Base-by-base conservation (phyloP, 2,329 filamentous ascomycete genomes). In the Drechslera avenae region DNA sequence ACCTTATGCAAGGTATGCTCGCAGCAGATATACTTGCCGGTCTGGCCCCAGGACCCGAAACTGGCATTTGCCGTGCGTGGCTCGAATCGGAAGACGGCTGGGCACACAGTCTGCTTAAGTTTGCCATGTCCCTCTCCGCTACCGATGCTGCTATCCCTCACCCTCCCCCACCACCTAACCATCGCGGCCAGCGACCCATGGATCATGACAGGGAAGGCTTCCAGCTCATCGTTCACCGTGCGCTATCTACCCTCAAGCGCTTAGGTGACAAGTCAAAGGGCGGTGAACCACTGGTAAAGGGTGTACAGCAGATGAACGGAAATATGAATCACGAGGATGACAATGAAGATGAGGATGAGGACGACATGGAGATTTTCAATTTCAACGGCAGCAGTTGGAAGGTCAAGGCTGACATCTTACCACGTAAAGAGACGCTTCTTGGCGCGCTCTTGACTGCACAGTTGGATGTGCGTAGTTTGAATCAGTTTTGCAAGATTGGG, bases 1-100 rank as follows among this genome's bases (percentile, higher is more conserved):
- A 91, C 64, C 77, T 99, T 9, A 94, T 96, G 82, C 94, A 99
- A 75, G 92, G 91, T 1, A 84, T 97, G 63, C 80, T 97, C 5
- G 89, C 91, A 1, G 92, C 91, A 0, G 92, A 97, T 61, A 95
- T 97, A 43, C 77, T 97, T 3, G 86, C 91, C 0, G 86, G 86
- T 8, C 79, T 97, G 21, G 84, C 86, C 3, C 87, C 87, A 2
- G 82, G 83, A 4, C 81, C 84, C n/a, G 91, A 95, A 59, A 82
- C 82, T 13, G 82, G 84, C 3, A 76, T 97, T 6, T 88, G 92
- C 3, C 84, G 85, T 48, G 80, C 83, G 0, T 97, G 94, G 92
- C 82, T 97, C 6, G 85, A 87, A 32, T 91, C 89, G 3, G 85
- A 88, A 34, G 91, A 95, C 62, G 90, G 89, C 0, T 94, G 96